Base-by-base conservation (phyloP, 2,329 filamentous ascomycete species). In the Talaromyces sp. region DNA sequence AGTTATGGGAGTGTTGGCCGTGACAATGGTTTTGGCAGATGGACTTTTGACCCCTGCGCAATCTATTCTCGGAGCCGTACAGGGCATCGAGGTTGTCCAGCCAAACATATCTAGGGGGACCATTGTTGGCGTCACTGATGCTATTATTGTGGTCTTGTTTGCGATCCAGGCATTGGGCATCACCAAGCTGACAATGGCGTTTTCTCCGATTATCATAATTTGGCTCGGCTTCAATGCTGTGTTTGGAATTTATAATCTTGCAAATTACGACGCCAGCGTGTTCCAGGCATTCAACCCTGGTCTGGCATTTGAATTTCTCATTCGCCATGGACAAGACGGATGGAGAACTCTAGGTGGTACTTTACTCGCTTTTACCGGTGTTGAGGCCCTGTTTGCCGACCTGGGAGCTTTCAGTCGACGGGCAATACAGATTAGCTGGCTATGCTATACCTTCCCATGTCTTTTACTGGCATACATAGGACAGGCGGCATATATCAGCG, bases 331-430 rank as follows among this genome's bases (percentile, higher is more conserved):
- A 28, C 74, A 77, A 23, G 69, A 78, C n/a, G 83, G 82, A 18
- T 85, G 83, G 83, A 73, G 74, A 51, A 77, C 76, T 34, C 75
- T 86, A 5, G 82, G 81, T 8, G 89, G 89, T 4, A 83, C 92
- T 23, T 73, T 93, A 1, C 82, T 93, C 9, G 83, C 87, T 3
- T 92, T 93, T 68, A 92, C 90, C 2, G 89, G 87, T 18, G 88
- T 91, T 18, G 89, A 92, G 71, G 89, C 89, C 1, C 79, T 93
- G 1, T 93, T 92, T 69, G 89, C 90, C 4, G 89, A 93, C 67
- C 79, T 93, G 7, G 90, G 89, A 31, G 90, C 90, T 18, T 92
- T 93, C 72, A 85, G 84, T 72, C 47, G 30, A 57, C 68, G 82
- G 44, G 89, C 90, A 0, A 86, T 93, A 59, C 89, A 91, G 69